These are phyloP conservation scores for Talaromyces sp. DNA, from an alignment of 2,329 filamentous ascomycete species.

Conservation along the genomic window DNA sequence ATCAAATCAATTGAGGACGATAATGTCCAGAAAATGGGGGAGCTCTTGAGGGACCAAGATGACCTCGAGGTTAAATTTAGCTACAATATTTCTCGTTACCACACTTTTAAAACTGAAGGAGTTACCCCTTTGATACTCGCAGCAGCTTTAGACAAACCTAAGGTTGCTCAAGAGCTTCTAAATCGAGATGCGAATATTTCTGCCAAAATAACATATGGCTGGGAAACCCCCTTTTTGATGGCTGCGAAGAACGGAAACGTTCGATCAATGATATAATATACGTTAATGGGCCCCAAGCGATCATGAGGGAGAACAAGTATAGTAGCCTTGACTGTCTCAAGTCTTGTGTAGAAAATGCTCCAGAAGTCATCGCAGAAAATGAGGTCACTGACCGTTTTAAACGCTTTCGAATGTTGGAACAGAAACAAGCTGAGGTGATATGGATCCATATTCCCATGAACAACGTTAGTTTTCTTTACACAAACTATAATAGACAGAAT, in stretches of 20 bases:
- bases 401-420: no score
- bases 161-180: background rate
- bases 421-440: background rate
- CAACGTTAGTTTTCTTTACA: background rate
- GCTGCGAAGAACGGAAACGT: background rate
- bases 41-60: background rate
- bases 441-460: slow-evolving; percentile 1
- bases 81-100: no score
- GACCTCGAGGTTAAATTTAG: background rate
- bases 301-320: background rate
- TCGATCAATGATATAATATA: slow-evolving; percentile 4
- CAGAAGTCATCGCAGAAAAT: background rate
- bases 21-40: background rate
- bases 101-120: background rate
- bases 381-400: no score
- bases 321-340: background rate
- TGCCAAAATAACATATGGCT: background rate
- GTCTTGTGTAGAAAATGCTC: background rate
- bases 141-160: background rate
- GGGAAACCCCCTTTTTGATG: background rate
- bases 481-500: background rate
- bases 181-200: background rate
- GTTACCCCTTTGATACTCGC: background rate
- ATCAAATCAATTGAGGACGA: background rate
- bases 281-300: background rate